Conservation (phyloP, 495 filamentous ascomycete genomes). For the Penicillium ochrochloron region DNA sequence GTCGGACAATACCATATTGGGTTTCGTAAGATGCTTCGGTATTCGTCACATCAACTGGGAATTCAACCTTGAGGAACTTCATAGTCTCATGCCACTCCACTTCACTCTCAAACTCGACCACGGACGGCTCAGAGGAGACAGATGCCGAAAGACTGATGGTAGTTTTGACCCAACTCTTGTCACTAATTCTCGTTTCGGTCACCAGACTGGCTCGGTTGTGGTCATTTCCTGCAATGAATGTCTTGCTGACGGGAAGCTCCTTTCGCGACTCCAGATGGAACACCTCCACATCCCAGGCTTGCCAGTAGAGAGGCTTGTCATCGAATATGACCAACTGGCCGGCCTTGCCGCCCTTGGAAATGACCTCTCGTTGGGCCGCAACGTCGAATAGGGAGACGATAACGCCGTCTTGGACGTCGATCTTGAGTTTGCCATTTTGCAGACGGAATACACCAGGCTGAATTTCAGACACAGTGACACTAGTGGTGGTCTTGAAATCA, state of each 20-base stretch:
- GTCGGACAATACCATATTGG: conserved; percentile 83
- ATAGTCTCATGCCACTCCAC: conserved; percentile 93
- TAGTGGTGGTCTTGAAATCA: conserved; percentile 45
- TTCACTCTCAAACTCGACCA: conserved; percentile 77
- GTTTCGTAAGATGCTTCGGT: conserved; percentile 97
- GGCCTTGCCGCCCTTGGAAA: conserved; percentile 78
- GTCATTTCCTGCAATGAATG: conserved; percentile 72
- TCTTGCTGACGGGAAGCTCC: conserved; percentile 67
- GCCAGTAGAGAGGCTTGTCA: conserved; percentile 98
- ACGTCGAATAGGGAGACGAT: conserved; percentile 86
- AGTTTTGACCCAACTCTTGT: conserved; percentile 84
- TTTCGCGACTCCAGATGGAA: conserved; percentile 89
- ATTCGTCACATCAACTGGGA: conserved; percentile 89
- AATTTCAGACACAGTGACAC: conserved; percentile 68
- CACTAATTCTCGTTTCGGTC: conserved; percentile 84
- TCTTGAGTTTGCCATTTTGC: conserved; percentile 71
- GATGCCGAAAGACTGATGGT: conserved; percentile 78
- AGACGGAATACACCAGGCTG: conserved; percentile 74
- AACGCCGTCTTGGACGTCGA: conserved; percentile 71
- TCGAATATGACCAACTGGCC: conserved; percentile 96
- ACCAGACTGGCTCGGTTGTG: conserved; percentile 76
- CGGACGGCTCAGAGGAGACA: conserved; percentile 64
- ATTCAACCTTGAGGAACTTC: conserved; percentile 99
- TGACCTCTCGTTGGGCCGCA: conserved; percentile 69
- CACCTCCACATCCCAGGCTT: conserved; percentile 98